Conservation (phyloP, 331 rosid genomes). For the Quercus phellos region DNA sequence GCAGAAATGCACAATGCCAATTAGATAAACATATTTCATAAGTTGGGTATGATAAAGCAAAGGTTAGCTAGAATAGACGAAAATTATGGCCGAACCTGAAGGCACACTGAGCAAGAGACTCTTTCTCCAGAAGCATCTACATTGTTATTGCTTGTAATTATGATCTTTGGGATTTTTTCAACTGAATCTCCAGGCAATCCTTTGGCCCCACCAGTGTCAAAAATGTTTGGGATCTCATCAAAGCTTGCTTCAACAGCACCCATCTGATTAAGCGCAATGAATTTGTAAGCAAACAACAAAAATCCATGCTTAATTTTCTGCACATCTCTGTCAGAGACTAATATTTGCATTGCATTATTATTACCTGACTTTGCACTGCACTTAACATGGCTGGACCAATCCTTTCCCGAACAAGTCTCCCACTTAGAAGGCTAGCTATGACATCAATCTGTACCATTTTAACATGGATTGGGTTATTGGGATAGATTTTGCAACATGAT, state of each 20-base stretch:
- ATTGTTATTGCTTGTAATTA: conserved; percentile 56
- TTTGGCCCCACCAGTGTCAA: conserved; percentile 77
- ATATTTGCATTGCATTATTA: conserved; percentile 3
- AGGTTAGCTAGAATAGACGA: neutral
- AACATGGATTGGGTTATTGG: neutral
- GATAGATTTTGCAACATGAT: neutral
- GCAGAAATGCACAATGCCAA: conserved; percentile 20
- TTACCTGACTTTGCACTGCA: conserved; percentile 99
- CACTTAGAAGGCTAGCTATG: conserved; percentile 89
- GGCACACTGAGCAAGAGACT: conserved; percentile 91
- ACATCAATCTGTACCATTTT: conserved; percentile 73
- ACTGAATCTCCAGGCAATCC: conserved; percentile 85
- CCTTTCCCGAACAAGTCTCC: conserved; percentile 94
- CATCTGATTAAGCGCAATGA: conserved; percentile 50
- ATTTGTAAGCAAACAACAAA: conserved; percentile 24
- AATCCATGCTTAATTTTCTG: neutral
- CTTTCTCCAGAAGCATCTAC: conserved; percentile 78
- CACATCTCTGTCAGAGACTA: neutral
- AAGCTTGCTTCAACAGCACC: conserved; percentile 82
- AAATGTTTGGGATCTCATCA: conserved; percentile 82
- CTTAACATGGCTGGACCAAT: conserved; percentile 99
- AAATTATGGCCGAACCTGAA: conserved; percentile 52
- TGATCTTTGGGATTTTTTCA: conserved; percentile 79
- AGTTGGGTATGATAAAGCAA: neutral
- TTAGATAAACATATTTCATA: neutral